These are phyloP conservation scores for Sarcodon sp. DNA, from an alignment of 768 basidiomycete species.

Conservation along the genomic window DNA sequence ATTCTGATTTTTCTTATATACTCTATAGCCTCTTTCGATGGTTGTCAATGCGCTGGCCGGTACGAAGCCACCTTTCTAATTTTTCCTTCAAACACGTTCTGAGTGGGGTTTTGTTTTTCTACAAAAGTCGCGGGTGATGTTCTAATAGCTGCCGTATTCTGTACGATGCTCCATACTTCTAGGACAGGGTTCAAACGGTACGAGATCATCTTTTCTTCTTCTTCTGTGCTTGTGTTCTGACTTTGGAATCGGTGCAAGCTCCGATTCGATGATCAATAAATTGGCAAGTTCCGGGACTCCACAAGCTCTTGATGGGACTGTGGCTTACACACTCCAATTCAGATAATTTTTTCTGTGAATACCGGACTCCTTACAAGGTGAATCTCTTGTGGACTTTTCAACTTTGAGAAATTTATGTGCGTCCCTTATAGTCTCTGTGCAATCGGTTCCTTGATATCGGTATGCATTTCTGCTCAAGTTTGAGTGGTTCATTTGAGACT, in stretches of 20 bases:
- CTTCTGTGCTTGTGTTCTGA: neutral
- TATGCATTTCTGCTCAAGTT: conserved; percentile 8
- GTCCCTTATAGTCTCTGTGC: conserved; percentile 20
- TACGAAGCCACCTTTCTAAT: neutral
- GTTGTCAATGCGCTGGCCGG: conserved; percentile 39
- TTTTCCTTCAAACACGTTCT: neutral
- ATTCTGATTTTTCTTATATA: neutral
- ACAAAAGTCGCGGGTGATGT: conserved; percentile 39
- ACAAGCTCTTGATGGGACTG: neutral
- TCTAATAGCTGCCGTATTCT: conserved; percentile 34
- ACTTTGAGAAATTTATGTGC: neutral
- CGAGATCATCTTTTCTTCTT: conserved; percentile 23
- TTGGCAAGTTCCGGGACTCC: conserved; percentile 5
- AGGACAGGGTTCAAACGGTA: conserved; percentile 37
- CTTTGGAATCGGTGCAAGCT: conserved; percentile 12
- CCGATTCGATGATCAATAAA: conserved; percentile 31
- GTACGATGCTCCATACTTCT: conserved; percentile 34
- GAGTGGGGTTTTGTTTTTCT: conserved; percentile 37
- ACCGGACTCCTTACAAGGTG: conserved; percentile 27
- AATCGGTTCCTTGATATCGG: conserved; percentile 27
- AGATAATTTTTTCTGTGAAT: conserved; percentile 28
- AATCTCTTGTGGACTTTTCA: neutral
- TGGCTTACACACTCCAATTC: conserved; percentile 11
- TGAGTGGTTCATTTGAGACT: neutral
- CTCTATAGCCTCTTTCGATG: conserved; percentile 36